phyloP scores from a whole-genome alignment of 2,329 filamentous ascomycete species.

The Hymenoscyphus fraxineus region DNA sequence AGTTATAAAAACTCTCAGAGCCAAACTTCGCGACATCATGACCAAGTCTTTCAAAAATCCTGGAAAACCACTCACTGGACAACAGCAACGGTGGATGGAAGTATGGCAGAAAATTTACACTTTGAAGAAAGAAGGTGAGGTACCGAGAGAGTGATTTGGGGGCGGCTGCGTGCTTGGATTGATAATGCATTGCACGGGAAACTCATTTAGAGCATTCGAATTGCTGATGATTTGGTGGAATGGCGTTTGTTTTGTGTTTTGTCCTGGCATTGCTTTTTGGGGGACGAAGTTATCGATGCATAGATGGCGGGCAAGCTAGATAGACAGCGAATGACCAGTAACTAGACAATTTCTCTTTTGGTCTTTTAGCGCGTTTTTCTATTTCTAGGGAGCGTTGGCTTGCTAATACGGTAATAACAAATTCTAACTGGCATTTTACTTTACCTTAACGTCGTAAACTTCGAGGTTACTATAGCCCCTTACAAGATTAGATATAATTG shows the following conservation, averaged over 20 bases:
- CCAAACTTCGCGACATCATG: slow-evolving; percentile 71
- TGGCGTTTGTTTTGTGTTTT: not conserved
- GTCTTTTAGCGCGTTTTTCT: not conserved
- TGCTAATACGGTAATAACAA: no score
- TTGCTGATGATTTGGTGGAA: not conserved
- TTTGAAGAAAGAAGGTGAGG: slow-evolving; percentile 7
- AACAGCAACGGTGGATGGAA: slow-evolving; percentile 71
- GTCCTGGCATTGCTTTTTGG: not conserved
- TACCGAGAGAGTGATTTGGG: not conserved
- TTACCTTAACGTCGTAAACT: no score
- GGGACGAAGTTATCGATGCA: not conserved
- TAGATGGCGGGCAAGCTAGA: not conserved
- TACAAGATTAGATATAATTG: no score
- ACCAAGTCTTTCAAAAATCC: slow-evolving; percentile 66
- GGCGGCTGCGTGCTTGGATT: not conserved
- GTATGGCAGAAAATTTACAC: slow-evolving; percentile 65
- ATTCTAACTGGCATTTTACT: no score
- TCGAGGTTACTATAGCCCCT: no score
- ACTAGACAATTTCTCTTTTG: not conserved
- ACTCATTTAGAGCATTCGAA: not conserved
- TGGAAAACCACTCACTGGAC: slow-evolving; percentile 57
- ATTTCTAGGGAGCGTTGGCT: no score
- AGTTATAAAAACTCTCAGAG: slow-evolving; percentile 77
- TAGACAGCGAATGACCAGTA: not conserved
- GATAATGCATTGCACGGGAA: not conserved